phyloP scores from a whole-genome alignment of 345 rosid genomes.

The Corchorus olitorius region DNA sequence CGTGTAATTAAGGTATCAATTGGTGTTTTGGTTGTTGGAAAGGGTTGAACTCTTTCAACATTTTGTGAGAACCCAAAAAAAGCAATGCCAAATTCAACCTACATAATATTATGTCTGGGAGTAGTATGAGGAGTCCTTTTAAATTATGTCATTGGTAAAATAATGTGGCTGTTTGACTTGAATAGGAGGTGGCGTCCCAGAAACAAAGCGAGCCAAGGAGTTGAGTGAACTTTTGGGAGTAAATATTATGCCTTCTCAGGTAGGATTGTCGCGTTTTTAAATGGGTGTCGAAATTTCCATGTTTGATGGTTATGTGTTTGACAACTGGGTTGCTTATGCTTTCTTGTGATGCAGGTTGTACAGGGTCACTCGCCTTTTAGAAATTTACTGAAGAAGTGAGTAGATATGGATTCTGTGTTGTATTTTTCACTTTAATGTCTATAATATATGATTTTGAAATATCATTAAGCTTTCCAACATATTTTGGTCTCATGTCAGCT shows the following conservation, averaged over 20 bases:
- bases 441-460: background rate
- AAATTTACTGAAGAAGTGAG: conserved; percentile 40
- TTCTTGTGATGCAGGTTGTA: conserved; percentile 41
- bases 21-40: background rate
- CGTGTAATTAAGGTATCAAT: background rate
- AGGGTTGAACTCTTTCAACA: background rate
- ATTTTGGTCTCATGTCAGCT: background rate
- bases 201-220: conserved; percentile 44
- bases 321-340: conserved; percentile 27
- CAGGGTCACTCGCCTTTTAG: conserved; percentile 54
- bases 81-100: background rate
- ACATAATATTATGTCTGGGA: background rate
- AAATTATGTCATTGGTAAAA: background rate
- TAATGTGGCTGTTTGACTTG: background rate
- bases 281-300: background rate
- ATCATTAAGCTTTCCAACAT: background rate
- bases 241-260: conserved; percentile 48
- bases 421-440: background rate
- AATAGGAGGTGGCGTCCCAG: conserved; percentile 54
- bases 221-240: conserved; percentile 46
- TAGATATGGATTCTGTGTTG: conserved; percentile 2
- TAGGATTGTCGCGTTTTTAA: conserved; percentile 8
- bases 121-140: conserved; percentile 7
- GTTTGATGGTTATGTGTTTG: conserved; percentile 15
- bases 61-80: background rate